Percentiles rank a stretch among this genome's conserved stretches.
These are phyloP conservation scores for Fomes fomentarius DNA, from an alignment of 1,284 basidiomycete genomes.

Conservation along the genomic window DNA sequence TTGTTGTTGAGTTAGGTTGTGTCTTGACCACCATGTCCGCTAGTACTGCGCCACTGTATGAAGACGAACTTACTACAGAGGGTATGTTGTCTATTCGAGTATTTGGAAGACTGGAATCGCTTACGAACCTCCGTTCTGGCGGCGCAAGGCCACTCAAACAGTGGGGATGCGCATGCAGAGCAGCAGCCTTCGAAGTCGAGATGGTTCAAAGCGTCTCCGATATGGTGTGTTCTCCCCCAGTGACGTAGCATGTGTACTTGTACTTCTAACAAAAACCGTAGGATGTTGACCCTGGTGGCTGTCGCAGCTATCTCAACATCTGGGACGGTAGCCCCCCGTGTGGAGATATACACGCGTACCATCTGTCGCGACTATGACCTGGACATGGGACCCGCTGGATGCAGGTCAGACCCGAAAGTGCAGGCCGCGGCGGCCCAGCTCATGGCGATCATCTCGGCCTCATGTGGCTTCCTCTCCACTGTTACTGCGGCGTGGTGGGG, in stretches of 20 bases:
- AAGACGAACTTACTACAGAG: background rate
- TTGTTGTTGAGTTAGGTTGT: background rate
- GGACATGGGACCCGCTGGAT: slow-evolving; percentile 6
- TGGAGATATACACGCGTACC: slow-evolving; percentile 44
- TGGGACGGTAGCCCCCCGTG: slow-evolving; percentile 42
- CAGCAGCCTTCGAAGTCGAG: background rate
- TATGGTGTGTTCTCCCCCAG: slow-evolving; percentile 18
- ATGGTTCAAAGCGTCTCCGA: slow-evolving; percentile 17
- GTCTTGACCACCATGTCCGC: slow-evolving; percentile 12
- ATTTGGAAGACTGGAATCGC: no score
- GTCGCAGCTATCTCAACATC: slow-evolving; percentile 45
- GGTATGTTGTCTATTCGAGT: background rate
- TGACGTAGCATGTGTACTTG: no score
- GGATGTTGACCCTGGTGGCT: slow-evolving; percentile 51
- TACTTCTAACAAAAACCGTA: no score
- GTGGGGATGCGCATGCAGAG: background rate
- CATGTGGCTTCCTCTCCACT: slow-evolving; percentile 69
- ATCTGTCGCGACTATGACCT: slow-evolving; percentile 23
- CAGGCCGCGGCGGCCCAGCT: slow-evolving; percentile 14
- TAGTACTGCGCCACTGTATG: slow-evolving; percentile 6
- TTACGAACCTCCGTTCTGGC: background rate
- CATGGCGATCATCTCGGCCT: slow-evolving; percentile 55
- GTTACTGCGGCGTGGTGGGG: slow-evolving; percentile 87
- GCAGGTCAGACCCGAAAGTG: slow-evolving; percentile 14
- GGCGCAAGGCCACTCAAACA: no score